phyloP scores from a whole-genome alignment of 1,284 basidiomycete species.

The Cystobasidium pallidum region DNA sequence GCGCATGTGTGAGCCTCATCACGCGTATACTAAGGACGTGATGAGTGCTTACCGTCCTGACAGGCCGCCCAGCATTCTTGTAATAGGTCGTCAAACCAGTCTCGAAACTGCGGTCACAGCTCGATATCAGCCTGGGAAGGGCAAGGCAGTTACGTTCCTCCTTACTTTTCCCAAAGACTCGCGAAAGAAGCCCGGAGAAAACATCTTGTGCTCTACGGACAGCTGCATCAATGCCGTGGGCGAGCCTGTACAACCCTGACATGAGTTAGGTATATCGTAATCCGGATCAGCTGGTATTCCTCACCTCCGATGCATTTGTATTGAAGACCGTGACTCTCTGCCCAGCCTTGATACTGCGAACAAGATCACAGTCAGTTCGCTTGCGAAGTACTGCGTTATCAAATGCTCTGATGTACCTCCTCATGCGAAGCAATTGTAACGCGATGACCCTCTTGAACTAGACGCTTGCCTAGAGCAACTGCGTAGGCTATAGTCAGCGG shows the following conservation, averaged over 20 bases:
- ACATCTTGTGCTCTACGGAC: constrained; percentile 28
- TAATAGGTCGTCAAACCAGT: constrained; percentile 14
- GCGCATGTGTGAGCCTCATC: not conserved
- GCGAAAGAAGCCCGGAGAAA: constrained; percentile 17
- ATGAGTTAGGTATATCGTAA: not conserved
- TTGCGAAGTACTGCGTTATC: not conserved
- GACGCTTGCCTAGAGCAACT: constrained; percentile 16
- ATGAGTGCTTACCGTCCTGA: not conserved
- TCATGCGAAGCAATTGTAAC: constrained; percentile 20
- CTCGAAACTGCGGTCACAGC: not conserved
- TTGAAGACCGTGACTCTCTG: constrained; percentile 1
- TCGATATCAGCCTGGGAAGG: not conserved
- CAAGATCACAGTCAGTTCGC: no score
- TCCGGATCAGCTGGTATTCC: not conserved
- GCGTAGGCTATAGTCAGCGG: not conserved
- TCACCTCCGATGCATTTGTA: constrained; percentile 21
- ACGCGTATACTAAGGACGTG: not conserved
- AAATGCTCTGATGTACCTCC: not conserved
- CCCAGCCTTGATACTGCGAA: constrained; percentile 13
- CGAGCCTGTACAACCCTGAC: not conserved
- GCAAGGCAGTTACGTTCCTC: not conserved
- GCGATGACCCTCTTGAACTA: constrained; percentile 13
- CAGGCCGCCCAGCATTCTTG: constrained; percentile 15
- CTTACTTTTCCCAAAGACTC: constrained; percentile 18
- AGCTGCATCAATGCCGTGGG: constrained; percentile 19